These are phyloP conservation scores for Eragrostis curvula DNA, from an alignment of 176 grass and related monocot genomes.

Conservation along the genomic window DNA sequence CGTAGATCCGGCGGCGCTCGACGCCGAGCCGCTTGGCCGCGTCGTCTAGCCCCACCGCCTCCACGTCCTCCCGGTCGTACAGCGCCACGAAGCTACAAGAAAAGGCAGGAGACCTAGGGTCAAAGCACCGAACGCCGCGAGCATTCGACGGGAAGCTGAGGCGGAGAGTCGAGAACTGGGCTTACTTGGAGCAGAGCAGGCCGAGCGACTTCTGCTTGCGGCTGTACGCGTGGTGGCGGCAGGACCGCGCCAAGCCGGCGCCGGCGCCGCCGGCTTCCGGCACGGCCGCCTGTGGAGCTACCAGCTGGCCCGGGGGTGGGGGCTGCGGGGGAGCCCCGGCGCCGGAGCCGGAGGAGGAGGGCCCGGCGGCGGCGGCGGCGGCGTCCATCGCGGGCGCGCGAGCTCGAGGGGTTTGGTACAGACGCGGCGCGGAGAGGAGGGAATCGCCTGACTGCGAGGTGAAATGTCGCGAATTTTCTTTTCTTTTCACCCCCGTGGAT, in stretches of 20 bases:
- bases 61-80: conserved; percentile 76
- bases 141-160: neutral
- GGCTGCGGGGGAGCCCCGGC: neutral
- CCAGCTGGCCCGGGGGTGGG: neutral
- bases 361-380: neutral
- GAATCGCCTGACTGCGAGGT: neutral
- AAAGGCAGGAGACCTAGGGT: neutral
- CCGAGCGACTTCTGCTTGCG: conserved; percentile 93
- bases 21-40: conserved; percentile 76
- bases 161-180: neutral
- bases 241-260: neutral
- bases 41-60: conserved; percentile 76
- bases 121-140: conserved; percentile 22
- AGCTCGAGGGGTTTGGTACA: neutral
- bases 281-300: neutral
- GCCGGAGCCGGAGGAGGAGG: neutral
- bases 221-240: conserved; percentile 67
- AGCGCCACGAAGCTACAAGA: conserved; percentile 73
- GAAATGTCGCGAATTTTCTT: neutral
- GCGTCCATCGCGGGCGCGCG: neutral
- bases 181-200: conserved; percentile 90
- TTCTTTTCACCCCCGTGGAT: conserved; percentile 34
- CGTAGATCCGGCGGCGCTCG: conserved; percentile 97
- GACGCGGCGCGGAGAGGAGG: neutral
- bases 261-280: neutral